phyloP scores from a whole-genome alignment of 352 stramenopile species.

The Pythium coloratum region DNA sequence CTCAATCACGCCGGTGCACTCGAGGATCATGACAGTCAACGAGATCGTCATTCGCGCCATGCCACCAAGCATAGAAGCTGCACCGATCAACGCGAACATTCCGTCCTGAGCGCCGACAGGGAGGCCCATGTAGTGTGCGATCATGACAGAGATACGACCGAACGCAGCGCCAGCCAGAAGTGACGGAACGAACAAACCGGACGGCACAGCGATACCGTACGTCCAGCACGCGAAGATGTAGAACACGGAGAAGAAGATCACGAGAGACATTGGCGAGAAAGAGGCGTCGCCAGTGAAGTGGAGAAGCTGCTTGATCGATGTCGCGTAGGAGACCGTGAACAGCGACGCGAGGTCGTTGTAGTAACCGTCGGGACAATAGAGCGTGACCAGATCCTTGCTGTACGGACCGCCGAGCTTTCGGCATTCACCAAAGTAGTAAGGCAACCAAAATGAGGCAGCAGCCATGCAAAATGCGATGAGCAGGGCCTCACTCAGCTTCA shows the following conservation, averaged over 20 bases:
- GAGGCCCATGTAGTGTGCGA: constrained; percentile 59
- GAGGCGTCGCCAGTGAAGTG: constrained; percentile 92
- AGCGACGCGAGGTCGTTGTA: constrained; percentile 98
- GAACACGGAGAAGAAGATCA: constrained; percentile 96
- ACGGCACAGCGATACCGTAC: constrained; percentile 97
- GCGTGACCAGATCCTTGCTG: constrained; percentile 84
- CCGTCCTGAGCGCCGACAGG: constrained; percentile 76
- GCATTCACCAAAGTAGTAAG: constrained; percentile 77
- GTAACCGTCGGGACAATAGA: constrained; percentile 94
- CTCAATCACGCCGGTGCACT: constrained; percentile 98
- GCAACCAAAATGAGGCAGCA: constrained; percentile 70
- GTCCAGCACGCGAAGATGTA: constrained; percentile 93
- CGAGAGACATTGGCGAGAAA: constrained; percentile 93
- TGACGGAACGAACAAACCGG: constrained; percentile 96
- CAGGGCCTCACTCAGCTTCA: constrained; percentile 66
- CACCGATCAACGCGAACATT: constrained; percentile 97
- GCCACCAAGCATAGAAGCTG: constrained; percentile 93
- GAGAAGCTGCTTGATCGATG: constrained; percentile 95
- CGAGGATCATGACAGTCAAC: constrained; percentile 98
- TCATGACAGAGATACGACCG: constrained; percentile 78
- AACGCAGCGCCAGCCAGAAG: constrained; percentile 95
- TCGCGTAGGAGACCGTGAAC: constrained; percentile 95
- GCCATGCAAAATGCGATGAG: constrained; percentile 70
- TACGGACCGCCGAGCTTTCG: constrained; percentile 53
- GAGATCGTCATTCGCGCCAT: constrained; percentile 99